phyloP scores from a whole-genome alignment of 2,329 filamentous ascomycete genomes.

The Fusarium tuaranense region DNA sequence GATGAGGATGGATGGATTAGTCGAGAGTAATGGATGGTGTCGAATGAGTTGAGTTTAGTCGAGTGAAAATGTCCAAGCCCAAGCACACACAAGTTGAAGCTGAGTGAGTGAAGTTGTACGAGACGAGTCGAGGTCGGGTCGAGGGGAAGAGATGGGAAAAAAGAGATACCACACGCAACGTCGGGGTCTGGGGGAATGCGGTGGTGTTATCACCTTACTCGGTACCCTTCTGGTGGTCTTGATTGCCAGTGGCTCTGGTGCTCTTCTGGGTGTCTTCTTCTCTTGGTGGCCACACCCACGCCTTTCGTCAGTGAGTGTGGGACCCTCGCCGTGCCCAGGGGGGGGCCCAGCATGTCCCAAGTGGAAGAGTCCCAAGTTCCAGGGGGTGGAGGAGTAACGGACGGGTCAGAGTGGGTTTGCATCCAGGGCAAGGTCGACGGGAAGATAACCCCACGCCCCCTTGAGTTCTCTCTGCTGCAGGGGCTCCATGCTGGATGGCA shows the following conservation, averaged over 20 bases:
- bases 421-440: slow-evolving; percentile 31
- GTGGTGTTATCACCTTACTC: slow-evolving; percentile 46
- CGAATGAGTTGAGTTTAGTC: slow-evolving; percentile 9
- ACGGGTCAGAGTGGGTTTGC: slow-evolving; percentile 30
- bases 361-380: slow-evolving; percentile 32
- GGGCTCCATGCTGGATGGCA: slow-evolving; percentile 11
- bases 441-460: slow-evolving; percentile 38
- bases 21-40: slow-evolving; percentile 14
- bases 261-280: slow-evolving; percentile 28
- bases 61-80: slow-evolving; percentile 21
- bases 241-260: slow-evolving; percentile 30
- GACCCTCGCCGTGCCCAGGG: slow-evolving; percentile 18
- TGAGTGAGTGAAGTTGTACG: slow-evolving; percentile 11
- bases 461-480: slow-evolving; percentile 19
- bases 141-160: slow-evolving; percentile 35
- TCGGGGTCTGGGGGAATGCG: slow-evolving; percentile 43
- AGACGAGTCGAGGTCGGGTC: slow-evolving; percentile 23
- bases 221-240: slow-evolving; percentile 30
- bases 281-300: slow-evolving; percentile 44
- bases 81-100: slow-evolving; percentile 25
- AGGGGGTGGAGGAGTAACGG: slow-evolving; percentile 37
- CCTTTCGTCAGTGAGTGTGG: slow-evolving; percentile 38
- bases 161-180: slow-evolving; percentile 26
- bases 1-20: slow-evolving; percentile 10
- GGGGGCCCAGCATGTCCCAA: slow-evolving; percentile 33